These are phyloP conservation scores for Tolypocladium tropicale DNA, from an alignment of 2,329 filamentous ascomycete genomes.

Conservation along the genomic window DNA sequence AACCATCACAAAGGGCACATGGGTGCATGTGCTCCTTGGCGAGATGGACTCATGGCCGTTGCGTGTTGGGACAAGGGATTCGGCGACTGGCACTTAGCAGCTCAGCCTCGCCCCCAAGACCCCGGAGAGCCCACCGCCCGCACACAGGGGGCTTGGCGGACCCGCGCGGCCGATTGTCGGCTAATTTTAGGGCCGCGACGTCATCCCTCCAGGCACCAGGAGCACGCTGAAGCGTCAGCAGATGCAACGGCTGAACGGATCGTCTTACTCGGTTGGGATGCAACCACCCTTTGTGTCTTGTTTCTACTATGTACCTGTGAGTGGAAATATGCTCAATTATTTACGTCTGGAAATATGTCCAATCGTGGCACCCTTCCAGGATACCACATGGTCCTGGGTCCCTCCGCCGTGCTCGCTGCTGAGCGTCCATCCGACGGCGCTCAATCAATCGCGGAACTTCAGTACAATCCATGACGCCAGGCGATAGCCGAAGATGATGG, in stretches of 20 bases:
- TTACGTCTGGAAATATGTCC: too few species aligned
- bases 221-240: too few species aligned
- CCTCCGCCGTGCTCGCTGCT: too few species aligned
- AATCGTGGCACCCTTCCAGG: too few species aligned
- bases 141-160: too few species aligned
- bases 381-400: too few species aligned
- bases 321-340: too few species aligned
- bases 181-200: neutral
- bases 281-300: too few species aligned
- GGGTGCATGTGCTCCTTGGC: neutral
- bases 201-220: neutral
- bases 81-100: neutral
- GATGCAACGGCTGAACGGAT: too few species aligned
- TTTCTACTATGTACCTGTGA: too few species aligned
- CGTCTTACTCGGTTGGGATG: too few species aligned
- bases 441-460: conserved; percentile 13
- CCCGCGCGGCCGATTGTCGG: neutral
- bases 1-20: neutral
- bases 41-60: neutral
- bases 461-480: conserved; percentile 54
- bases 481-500: conserved; percentile 53
- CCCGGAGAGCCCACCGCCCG: too few species aligned
- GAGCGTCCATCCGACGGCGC: neutral
- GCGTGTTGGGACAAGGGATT: neutral
- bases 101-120: neutral